These are phyloP conservation scores for Schizothecium vesticola DNA, from an alignment of 495 filamentous ascomycete genomes.

Conservation along the genomic window DNA sequence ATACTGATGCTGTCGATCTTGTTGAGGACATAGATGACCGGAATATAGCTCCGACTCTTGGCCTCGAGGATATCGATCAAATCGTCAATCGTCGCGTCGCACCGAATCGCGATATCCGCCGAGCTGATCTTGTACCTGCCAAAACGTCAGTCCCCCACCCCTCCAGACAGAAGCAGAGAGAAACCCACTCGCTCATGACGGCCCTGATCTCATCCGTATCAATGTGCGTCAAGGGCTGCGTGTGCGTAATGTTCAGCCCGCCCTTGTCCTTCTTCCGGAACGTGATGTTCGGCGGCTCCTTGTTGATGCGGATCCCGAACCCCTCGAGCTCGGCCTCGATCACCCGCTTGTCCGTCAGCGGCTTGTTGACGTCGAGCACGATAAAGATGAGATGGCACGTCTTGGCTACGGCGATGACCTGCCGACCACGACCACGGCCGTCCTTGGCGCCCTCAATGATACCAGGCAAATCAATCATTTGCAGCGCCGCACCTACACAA, in stretches of 20 bases:
- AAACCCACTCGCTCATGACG: conserved; percentile 71
- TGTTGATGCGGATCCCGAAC: conserved; percentile 97
- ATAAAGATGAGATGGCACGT: conserved; percentile 99
- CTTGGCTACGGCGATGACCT: conserved; percentile 98
- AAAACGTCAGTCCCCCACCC: neutral
- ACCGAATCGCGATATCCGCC: conserved; percentile 96
- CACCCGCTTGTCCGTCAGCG: conserved; percentile 90
- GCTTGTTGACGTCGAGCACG: conserved; percentile 97
- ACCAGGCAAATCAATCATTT: conserved; percentile 97
- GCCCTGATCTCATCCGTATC: conserved; percentile 95
- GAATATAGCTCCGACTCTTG: conserved; percentile 92
- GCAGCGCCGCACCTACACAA: conserved; percentile 71
- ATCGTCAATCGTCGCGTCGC: conserved; percentile 80
- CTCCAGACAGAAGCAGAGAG: no score
- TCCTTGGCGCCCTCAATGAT: conserved; percentile 99
- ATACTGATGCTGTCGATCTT: conserved; percentile 98
- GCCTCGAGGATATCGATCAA: conserved; percentile 95
- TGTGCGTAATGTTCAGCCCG: conserved; percentile 89
- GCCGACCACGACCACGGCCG: conserved; percentile 94
- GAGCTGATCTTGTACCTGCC: conserved; percentile 77
- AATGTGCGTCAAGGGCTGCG: conserved; percentile 84
- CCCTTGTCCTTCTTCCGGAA: conserved; percentile 99
- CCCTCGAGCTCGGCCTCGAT: conserved; percentile 97
- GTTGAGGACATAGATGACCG: conserved; percentile 96
- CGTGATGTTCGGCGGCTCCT: conserved; percentile 90